Base-by-base conservation (phyloP, 2,329 filamentous ascomycete genomes). In the Xylariaceae sp. region DNA sequence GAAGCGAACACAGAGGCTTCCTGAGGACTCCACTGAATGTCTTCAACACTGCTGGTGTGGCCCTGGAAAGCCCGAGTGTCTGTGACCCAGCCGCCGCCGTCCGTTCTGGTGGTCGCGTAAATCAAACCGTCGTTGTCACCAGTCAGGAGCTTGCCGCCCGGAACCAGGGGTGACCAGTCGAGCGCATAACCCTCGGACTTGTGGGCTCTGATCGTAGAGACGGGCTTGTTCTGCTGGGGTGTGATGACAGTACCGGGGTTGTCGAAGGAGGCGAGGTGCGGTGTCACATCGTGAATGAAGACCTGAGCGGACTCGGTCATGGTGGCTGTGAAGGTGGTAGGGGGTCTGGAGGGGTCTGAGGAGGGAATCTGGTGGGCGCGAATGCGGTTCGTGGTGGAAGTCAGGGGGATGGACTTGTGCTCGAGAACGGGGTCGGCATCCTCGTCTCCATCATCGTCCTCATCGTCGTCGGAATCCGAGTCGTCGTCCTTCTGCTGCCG, bases 1-100 rank as follows among this genome's bases (percentile, higher is more conserved):
- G 93, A 97, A 0, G 94, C 89, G 71, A 99, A 99, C 34, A 97
- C 94, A 62, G 92, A 92, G 64, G 86, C 86, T 77, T 99, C 94
- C 15, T 87, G 90, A 0, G 94, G 94, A 55, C 90, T 96, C 94
- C 94, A 99, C 75, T 97, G 93, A 30, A 99, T 80, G 72, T 99
- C 94, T 78, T 99, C 94, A 13, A 99, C 86, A 55, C 89, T 93
- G 71, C 87, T 85, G 7, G 82, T 83, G 78, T 99, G 94, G 54
- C 92, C 93, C 18, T 84, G 84, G 76, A 95, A 96, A 0, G 93
- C 80, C 49, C 89, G 84, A 10, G 84, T 89, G 73, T 97, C 92
- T 4, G 92, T 96, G 15, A 90, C 88, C 82, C 92, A 97, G 63
- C 89, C 89, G 55, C 92, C 94, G 60, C 90, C 91, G 71, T 94